Percentiles rank a stretch among this genome's conserved stretches.
phyloP scores from a whole-genome alignment of 768 basidiomycete genomes.

The Naematelia aurantialba region DNA sequence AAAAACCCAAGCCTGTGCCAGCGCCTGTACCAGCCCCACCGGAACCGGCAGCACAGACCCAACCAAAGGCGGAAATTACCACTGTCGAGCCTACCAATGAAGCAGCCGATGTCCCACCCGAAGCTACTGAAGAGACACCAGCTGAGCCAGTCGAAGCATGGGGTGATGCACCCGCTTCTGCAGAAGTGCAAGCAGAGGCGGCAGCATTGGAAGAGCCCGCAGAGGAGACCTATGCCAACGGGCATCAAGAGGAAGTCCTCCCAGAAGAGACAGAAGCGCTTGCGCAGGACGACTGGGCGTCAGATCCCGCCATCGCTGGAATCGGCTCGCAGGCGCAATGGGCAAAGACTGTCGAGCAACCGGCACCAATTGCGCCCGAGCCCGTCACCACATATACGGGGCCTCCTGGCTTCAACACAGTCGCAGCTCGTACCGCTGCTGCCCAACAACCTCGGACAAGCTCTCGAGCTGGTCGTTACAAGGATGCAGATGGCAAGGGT shows the following conservation, averaged over 20 bases:
- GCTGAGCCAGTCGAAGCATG: slow-evolving; percentile 23
- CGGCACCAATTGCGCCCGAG: slow-evolving; percentile 31
- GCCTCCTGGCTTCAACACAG: slow-evolving; percentile 50
- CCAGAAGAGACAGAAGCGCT: slow-evolving; percentile 12
- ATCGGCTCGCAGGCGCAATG: slow-evolving; percentile 38
- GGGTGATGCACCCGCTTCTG: slow-evolving; percentile 32
- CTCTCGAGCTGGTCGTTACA: slow-evolving; percentile 46
- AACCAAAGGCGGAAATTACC: slow-evolving; percentile 26
- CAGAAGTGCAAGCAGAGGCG: slow-evolving; percentile 31
- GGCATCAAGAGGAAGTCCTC: slow-evolving; percentile 12
- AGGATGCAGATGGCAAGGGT: slow-evolving; percentile 47
- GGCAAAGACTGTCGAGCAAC: slow-evolving; percentile 27
- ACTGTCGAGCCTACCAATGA: slow-evolving; percentile 32
- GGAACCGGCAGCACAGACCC: neutral
- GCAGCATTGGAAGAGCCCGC: slow-evolving; percentile 16
- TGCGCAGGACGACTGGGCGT: slow-evolving; percentile 20
- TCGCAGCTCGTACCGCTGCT: slow-evolving; percentile 14
- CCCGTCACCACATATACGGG: slow-evolving; percentile 47
- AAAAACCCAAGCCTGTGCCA: slow-evolving; percentile 46
- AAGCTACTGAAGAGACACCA: slow-evolving; percentile 14
- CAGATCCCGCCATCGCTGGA: slow-evolving; percentile 42
- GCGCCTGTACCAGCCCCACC: slow-evolving; percentile 25
- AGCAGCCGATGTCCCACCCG: slow-evolving; percentile 24
- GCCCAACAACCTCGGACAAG: slow-evolving; percentile 38
- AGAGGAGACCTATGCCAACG: slow-evolving; percentile 19